Conservation (phyloP, 2,329 filamentous ascomycete genomes). For the Pestalotiopsis sp. region DNA sequence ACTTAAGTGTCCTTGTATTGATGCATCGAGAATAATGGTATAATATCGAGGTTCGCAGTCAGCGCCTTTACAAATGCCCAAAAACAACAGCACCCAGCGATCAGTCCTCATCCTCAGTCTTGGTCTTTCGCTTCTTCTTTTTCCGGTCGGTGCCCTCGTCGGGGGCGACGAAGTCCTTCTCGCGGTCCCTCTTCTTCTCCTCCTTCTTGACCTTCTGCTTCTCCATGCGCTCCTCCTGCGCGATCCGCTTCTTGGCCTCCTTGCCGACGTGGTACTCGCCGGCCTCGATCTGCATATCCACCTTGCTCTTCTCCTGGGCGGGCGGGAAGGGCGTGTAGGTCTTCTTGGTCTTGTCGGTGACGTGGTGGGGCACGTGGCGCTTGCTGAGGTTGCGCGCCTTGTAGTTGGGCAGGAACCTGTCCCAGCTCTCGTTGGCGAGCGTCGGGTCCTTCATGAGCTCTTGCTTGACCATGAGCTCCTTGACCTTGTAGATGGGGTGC, state of each 20-base stretch:
- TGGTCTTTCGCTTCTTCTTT: constrained; percentile 66
- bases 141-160: constrained; percentile 66
- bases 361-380: constrained; percentile 76
- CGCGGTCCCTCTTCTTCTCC: constrained; percentile 81
- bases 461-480: constrained; percentile 82
- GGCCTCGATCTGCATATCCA: constrained; percentile 95
- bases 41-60: neutral
- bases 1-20: neutral
- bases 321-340: constrained; percentile 96
- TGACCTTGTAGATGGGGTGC: constrained; percentile 71
- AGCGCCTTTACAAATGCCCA: neutral
- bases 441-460: constrained; percentile 89
- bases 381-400: constrained; percentile 90
- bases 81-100: neutral
- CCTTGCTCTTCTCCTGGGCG: constrained; percentile 96
- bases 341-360: constrained; percentile 94
- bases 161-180: constrained; percentile 84
- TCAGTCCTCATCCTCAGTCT: constrained; percentile 33
- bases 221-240: constrained; percentile 77
- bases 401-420: constrained; percentile 94
- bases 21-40: neutral
- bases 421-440: constrained; percentile 87
- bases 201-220: constrained; percentile 85
- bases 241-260: constrained; percentile 83
- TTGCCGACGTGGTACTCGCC: constrained; percentile 97